A percentile compares a stretch with the other conserved stretches of the same genome.
phyloP scores from a whole-genome alignment of 176 grass and related monocot species.

The Bromus sterilis region DNA sequence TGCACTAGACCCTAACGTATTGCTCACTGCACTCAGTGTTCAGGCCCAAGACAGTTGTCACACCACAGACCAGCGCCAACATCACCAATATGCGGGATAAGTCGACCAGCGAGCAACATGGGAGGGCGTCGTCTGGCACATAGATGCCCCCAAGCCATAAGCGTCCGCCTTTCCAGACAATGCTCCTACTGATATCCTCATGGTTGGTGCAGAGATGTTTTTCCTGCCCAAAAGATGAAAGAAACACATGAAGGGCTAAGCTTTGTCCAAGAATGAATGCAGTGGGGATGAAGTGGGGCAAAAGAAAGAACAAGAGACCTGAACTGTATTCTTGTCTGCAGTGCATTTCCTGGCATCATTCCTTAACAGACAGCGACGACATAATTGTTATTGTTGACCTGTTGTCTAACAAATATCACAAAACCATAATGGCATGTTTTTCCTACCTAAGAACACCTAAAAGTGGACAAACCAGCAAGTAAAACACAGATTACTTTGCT shows the following conservation, averaged over 20 bases:
- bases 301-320: conserved; percentile 1
- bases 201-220: neutral
- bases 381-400: neutral
- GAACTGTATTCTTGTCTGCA: conserved; percentile 25
- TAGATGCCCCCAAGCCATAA: neutral
- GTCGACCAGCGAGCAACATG: neutral
- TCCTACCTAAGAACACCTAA: conserved; percentile 52
- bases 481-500: conserved; percentile 23
- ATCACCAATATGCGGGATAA: neutral
- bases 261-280: conserved; percentile 7
- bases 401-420: conserved; percentile 4
- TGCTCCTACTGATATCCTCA: neutral
- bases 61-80: neutral
- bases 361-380: neutral
- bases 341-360: neutral
- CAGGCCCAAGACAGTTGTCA: neutral
- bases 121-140: neutral
- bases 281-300: neutral
- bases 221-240: conserved; percentile 18
- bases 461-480: conserved; percentile 27
- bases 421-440: conserved; percentile 2
- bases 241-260: neutral
- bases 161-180: neutral
- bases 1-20: neutral
- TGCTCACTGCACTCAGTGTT: neutral